Percentiles rank a stretch among this genome's conserved stretches.
These are phyloP conservation scores for Prunus padus DNA, from an alignment of 306 rosid species.

Conservation along the genomic window DNA sequence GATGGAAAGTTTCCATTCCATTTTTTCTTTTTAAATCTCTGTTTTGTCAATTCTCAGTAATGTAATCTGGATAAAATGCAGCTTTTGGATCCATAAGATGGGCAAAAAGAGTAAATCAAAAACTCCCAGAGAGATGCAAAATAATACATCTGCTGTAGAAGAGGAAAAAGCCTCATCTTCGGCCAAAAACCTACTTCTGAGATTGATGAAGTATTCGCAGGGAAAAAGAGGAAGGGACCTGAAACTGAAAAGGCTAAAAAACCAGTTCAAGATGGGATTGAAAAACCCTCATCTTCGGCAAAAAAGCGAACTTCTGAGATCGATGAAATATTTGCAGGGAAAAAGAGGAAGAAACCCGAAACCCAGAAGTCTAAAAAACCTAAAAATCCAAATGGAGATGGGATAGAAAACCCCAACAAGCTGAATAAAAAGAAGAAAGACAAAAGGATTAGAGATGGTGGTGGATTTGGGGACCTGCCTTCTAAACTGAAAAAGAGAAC, in stretches of 20 bases:
- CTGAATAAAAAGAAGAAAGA: slow-evolving; percentile 36
- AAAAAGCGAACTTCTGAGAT: slow-evolving; percentile 50
- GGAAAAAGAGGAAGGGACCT: slow-evolving; percentile 58
- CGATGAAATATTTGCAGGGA: slow-evolving; percentile 67
- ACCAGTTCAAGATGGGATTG: slow-evolving; percentile 19
- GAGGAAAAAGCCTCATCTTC: slow-evolving; percentile 36
- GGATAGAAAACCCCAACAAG: slow-evolving; percentile 24
- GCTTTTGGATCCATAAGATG: slow-evolving; percentile 2
- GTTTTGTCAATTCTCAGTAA: background rate
- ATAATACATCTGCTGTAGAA: slow-evolving; percentile 22
- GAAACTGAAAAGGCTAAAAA: slow-evolving; percentile 24
- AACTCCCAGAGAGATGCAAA: slow-evolving; percentile 20
- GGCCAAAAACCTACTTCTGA: slow-evolving; percentile 33
- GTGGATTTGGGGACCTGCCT: slow-evolving; percentile 33
- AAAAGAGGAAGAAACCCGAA: slow-evolving; percentile 57
- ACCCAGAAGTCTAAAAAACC: slow-evolving; percentile 16
- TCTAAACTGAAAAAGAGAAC: slow-evolving; percentile 49
- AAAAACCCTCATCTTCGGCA: background rate
- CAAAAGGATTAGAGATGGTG: slow-evolving; percentile 16
- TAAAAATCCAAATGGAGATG: slow-evolving; percentile 25
- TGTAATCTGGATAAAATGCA: slow-evolving; percentile 6
- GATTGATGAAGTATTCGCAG: slow-evolving; percentile 68
- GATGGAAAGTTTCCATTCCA: background rate
- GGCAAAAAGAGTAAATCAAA: slow-evolving; percentile 14
- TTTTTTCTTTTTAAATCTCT: background rate